Base-by-base conservation (phyloP, 148 eudicot genomes). In the Rhododendron kiyosumense region DNA sequence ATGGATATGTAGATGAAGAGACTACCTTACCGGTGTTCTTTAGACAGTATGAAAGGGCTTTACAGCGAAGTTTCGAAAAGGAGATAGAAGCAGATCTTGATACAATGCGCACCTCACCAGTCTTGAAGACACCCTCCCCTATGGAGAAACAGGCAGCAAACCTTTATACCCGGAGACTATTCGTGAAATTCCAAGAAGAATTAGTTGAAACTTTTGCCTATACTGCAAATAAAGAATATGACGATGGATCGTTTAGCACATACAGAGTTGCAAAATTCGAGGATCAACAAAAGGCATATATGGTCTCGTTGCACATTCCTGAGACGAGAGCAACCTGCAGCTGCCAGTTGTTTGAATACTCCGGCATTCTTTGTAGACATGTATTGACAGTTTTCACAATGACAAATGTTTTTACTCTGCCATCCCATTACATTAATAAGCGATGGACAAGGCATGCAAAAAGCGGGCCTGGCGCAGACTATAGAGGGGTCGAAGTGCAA, bases 91-190 rank as follows among this genome's bases (percentile, higher is more conserved):
- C 98, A 80, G 99, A 96, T 94, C 92, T 90, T 48, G 95, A 95
- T 67, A 95, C 95, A 54, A 81, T 91, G 77, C 91, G 91, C 90
- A 92, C 92, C 79, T 86, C 92, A 2, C 96, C 97, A 24, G 89
- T 90, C 59, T 85, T 95, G 86, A 94, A 90, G 90, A 96, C 99
- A 84, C 98, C 99, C 15, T 96, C 99, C 12, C 99, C 99, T 13
- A 96, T 96, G 99, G 99, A 96, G 89, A 96, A 94, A 87, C 99
- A 94, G 86, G 96, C 94, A 73, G 99, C 97, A 79, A 88, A 88
- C 87, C 89, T 93, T 20, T 96, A 95, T 82, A 94, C 99, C 15
- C 92, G 85, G 91, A 96, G 90, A 89, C 91, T 95, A 81, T 96
- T 96, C 85, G 81, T 91, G 12, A 94, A 91, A 88, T 96, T 96